Conservation (phyloP, 2,329 filamentous ascomycete genomes). For the Epichloe gansuensis region DNA sequence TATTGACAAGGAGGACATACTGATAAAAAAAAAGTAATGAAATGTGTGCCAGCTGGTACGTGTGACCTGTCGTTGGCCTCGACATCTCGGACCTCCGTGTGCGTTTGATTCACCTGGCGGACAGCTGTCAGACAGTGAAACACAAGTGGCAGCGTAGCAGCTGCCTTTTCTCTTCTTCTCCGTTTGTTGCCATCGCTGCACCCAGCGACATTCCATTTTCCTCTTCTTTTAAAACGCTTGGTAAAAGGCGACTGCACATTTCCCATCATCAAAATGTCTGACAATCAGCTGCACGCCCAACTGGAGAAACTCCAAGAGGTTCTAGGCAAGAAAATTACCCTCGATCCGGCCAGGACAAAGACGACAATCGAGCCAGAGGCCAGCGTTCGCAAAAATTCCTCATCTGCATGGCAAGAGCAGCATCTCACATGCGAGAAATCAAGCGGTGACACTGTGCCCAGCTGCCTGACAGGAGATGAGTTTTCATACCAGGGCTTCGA, state of each 20-base stretch:
- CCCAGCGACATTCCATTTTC: neutral
- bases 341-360: neutral
- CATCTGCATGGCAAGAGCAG: constrained; percentile 1
- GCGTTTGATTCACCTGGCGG: neutral
- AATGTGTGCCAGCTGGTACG: neutral
- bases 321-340: constrained; percentile 6
- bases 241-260: neutral
- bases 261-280: neutral
- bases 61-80: neutral
- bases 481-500: constrained; percentile 9
- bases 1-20: neutral
- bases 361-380: neutral
- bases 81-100: neutral
- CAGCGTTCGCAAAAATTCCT: neutral
- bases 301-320: constrained; percentile 9
- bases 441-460: neutral
- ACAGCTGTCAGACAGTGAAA: constrained; percentile 1
- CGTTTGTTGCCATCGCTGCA: neutral
- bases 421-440: neutral
- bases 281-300: constrained; percentile 4
- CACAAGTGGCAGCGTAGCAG: neutral
- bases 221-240: neutral
- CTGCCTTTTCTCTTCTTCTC: neutral
- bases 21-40: neutral
- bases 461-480: neutral